These are phyloP conservation scores for Medicago ruthenica DNA, from an alignment of 306 rosid genomes.

Conservation along the genomic window DNA sequence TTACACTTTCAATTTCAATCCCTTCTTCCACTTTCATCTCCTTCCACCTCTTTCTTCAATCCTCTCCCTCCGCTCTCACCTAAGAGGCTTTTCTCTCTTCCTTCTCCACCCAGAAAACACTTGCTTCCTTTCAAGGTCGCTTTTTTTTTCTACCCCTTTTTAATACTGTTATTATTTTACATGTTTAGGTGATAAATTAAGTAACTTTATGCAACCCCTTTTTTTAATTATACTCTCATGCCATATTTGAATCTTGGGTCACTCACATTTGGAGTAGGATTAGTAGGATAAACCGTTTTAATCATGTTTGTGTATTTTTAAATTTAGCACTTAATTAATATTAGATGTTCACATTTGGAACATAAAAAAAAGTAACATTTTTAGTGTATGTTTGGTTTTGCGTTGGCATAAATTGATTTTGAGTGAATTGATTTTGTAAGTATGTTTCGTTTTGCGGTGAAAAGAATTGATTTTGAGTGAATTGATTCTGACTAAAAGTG, in stretches of 20 bases:
- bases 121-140: constrained; percentile 69
- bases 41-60: constrained; percentile 55
- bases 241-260: constrained; percentile 12
- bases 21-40: constrained; percentile 47
- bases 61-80: constrained; percentile 48
- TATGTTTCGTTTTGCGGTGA: no score
- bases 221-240: neutral
- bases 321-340: no score
- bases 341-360: no score
- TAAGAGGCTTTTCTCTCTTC: constrained; percentile 45
- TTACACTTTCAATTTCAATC: constrained; percentile 48
- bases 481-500: no score
- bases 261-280: no score
- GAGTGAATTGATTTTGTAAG: no score
- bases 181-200: constrained; percentile 7
- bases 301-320: no score
- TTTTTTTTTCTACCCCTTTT: constrained; percentile 5
- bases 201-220: constrained; percentile 42
- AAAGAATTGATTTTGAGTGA: no score
- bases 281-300: no score
- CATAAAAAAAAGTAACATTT: no score
- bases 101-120: constrained; percentile 51
- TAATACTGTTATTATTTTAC: neutral
- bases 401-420: no score
- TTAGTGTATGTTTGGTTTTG: no score